Evolutionary conservation across 2,329 filamentous ascomycete genomes (phyloP).

Genomic region (Tolypocladium tropicale): DNA sequence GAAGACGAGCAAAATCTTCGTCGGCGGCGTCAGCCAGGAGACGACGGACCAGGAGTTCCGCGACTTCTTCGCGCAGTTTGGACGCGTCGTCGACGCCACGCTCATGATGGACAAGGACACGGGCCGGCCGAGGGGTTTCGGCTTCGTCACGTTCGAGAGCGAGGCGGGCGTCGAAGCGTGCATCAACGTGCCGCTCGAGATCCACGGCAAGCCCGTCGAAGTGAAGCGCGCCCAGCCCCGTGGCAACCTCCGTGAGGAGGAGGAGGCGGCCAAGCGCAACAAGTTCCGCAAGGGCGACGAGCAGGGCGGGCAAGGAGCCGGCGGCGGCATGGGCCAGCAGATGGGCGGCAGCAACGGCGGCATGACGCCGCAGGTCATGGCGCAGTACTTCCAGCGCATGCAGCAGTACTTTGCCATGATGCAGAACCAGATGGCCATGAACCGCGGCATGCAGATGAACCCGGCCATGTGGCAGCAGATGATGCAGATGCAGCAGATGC

Average conservation of each 20-base stretch:
- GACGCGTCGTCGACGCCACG: conserved; percentile 90
- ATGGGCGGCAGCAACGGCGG: conserved; percentile 37
- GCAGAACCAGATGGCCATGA: conserved; percentile 89
- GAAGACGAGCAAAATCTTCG: conserved; percentile 97
- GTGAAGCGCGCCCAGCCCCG: conserved; percentile 96
- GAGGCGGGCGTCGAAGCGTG: conserved; percentile 91
- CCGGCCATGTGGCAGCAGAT: conserved; percentile 67
- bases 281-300: conserved; percentile 48
- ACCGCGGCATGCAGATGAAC: conserved; percentile 61
- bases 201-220: conserved; percentile 92
- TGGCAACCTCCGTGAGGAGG: conserved; percentile 87
- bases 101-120: conserved; percentile 99
- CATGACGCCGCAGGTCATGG: conserved; percentile 96
- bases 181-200: conserved; percentile 74
- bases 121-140: conserved; percentile 89
- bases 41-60: conserved; percentile 94
- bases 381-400: conserved; percentile 97
- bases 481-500: conserved; percentile 68
- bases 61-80: conserved; percentile 94
- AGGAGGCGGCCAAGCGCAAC: conserved; percentile 55
- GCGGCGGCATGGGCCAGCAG: conserved; percentile 27
- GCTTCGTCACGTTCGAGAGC: conserved; percentile 96
- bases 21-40: conserved; percentile 94
- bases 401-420: conserved; percentile 94
- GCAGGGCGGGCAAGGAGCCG: conserved; percentile 25